Percentiles rank a stretch among this genome's conserved stretches.
These are phyloP conservation scores for Aegilops speltoides DNA, from an alignment of 176 grass and related monocot genomes.

Conservation along the genomic window DNA sequence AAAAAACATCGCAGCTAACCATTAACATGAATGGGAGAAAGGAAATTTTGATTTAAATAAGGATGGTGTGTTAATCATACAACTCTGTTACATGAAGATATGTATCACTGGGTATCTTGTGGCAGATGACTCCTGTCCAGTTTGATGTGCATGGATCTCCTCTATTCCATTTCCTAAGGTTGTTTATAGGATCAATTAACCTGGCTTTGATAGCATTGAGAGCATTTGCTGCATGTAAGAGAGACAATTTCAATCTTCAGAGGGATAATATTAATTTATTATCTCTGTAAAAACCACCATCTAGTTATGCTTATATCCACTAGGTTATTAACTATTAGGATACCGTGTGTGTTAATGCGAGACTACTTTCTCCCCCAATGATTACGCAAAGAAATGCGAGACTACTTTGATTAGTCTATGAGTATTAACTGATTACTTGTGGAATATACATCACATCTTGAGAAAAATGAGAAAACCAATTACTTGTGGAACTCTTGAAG, in stretches of 20 bases:
- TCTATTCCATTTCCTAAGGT: slow-evolving; percentile 64
- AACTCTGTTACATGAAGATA: slow-evolving; percentile 73
- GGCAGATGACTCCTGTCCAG: slow-evolving; percentile 76
- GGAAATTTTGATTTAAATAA: background rate
- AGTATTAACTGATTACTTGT: background rate
- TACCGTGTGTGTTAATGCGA: background rate
- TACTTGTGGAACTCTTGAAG: background rate
- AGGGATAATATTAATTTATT: slow-evolving; percentile 3
- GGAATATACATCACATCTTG: background rate
- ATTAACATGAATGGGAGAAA: background rate
- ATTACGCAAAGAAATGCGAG: background rate
- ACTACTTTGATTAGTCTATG: background rate
- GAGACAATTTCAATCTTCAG: background rate
- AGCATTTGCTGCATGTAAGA: slow-evolving; percentile 52
- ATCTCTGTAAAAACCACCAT: background rate
- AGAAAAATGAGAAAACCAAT: background rate
- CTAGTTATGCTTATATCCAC: background rate
- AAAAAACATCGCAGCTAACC: background rate
- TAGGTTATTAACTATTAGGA: background rate
- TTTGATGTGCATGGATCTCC: slow-evolving; percentile 88
- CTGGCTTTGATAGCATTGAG: slow-evolving; percentile 53
- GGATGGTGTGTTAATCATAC: slow-evolving; percentile 44
- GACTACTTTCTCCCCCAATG: background rate
- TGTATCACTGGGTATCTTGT: slow-evolving; percentile 24
- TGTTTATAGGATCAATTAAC: slow-evolving; percentile 68